Evolutionary conservation across 495 filamentous ascomycete species (phyloP).

Genomic region (Podospora pseudocomata): DNA sequence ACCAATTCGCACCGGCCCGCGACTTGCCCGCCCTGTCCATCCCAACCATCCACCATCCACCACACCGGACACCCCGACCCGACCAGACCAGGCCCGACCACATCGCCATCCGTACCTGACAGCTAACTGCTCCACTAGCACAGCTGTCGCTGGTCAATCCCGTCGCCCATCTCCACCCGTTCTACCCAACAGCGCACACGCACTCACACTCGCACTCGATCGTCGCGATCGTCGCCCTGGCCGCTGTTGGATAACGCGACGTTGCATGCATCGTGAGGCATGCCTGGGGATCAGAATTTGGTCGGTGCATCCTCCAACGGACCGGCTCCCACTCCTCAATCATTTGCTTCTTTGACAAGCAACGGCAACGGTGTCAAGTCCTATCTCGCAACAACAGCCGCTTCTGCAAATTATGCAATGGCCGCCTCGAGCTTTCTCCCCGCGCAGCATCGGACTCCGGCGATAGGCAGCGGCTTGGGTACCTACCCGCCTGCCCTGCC

Average conservation of each 20-base stretch:
- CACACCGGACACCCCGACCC: neutral
- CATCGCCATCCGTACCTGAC: slow-evolving; percentile 17
- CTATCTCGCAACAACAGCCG: slow-evolving; percentile 29
- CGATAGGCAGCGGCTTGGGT: slow-evolving; percentile 30
- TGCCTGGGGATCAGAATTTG: slow-evolving; percentile 42
- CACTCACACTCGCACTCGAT: slow-evolving; percentile 29
- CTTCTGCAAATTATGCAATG: slow-evolving; percentile 39
- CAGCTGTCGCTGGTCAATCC: slow-evolving; percentile 15
- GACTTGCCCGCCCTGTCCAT: slow-evolving; percentile 9
- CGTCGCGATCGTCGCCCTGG: slow-evolving; percentile 41
- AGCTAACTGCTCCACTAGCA: slow-evolving; percentile 19
- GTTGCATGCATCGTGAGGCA: slow-evolving; percentile 43
- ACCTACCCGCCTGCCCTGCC: slow-evolving; percentile 42
- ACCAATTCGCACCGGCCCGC: slow-evolving; percentile 12
- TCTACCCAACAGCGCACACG: slow-evolving; percentile 17
- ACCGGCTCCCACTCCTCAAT: slow-evolving; percentile 7
- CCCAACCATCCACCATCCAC: neutral
- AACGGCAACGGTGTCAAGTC: slow-evolving; percentile 35
- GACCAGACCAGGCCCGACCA: neutral
- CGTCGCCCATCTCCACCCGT: slow-evolving; percentile 23
- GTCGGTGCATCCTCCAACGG: slow-evolving; percentile 25
- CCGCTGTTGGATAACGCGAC: slow-evolving; percentile 23
- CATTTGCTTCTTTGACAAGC: slow-evolving; percentile 31
- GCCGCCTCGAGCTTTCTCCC: slow-evolving; percentile 36
- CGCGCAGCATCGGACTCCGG: slow-evolving; percentile 30